Base-by-base conservation (phyloP, 495 filamentous ascomycete genomes). In the Tirmania nivea region DNA sequence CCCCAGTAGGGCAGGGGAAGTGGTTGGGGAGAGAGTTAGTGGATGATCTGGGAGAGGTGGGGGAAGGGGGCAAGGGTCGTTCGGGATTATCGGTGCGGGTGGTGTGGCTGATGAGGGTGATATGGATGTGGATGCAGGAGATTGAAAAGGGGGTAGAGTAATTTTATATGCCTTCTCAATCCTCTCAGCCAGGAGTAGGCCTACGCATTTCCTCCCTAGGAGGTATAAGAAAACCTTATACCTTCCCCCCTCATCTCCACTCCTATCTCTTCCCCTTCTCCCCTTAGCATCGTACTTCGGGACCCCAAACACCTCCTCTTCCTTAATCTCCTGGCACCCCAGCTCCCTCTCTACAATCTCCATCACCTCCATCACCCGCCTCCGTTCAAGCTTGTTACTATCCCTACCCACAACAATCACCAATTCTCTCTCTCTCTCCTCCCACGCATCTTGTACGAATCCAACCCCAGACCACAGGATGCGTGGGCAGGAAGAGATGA, bases 291-390 rank as follows among this genome's bases (percentile, higher is more conserved):
- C 35, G 39, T 35, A 50, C 51, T 12, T 25, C 51, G 1, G 59
- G 67, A 19, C 72, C 69, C 12, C 39, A 81, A 81, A 84, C 39
- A 84, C 63, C 0, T 68, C 58, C 14, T 71, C 68, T 34, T 82
- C 78, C 16, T 67, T 65, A 31, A 84, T 79, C 48, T 74, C 68
- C 0, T 76, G 76, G 12, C 80, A 78, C 7, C 72, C 78, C 10
- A 85, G 63, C 62, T 84, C 81, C 52, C 71, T 71, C 55, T 78
- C 77, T 31, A 81, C 76, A n/a, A 83, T 73, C 61, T 79, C 75
- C 48, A 84, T 68, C 10, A 81, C 76, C 56, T 73, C 75, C 59
- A 69, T 74, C 8, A 72, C 76, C 55, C 76, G 76, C 20, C 71
- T 75, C 59, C 75, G 77, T 49, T 73, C 70, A 19, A 57, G 7